These are phyloP conservation scores for Penicillium psychrofluorescens DNA, from an alignment of 495 filamentous ascomycete genomes.

Conservation along the genomic window DNA sequence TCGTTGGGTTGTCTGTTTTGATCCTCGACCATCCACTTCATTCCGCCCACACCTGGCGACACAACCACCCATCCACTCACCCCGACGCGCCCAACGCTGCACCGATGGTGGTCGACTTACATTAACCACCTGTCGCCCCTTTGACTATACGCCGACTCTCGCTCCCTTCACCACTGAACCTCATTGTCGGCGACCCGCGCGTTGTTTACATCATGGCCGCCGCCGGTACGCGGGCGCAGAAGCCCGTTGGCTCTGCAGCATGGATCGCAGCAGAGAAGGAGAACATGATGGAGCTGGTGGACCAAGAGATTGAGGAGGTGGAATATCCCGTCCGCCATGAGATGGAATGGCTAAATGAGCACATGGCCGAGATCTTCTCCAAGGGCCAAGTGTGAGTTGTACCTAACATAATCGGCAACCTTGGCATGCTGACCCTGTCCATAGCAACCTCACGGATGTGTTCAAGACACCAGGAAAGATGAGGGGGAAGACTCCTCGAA, in stretches of 20 bases:
- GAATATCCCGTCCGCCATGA: conserved; percentile 84
- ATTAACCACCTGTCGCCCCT: neutral
- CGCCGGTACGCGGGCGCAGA: conserved; percentile 37
- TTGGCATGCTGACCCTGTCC: conserved; percentile 25
- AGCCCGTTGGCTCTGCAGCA: conserved; percentile 55
- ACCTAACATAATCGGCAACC: neutral
- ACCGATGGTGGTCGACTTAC: conserved; percentile 4
- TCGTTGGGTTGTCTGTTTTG: conserved; percentile 21
- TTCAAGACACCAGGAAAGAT: conserved; percentile 96
- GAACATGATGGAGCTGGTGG: conserved; percentile 52
- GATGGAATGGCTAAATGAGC: conserved; percentile 92
- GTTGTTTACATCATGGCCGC: conserved; percentile 46
- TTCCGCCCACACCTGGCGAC: neutral
- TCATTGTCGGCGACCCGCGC: conserved; percentile 7
- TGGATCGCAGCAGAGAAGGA: conserved; percentile 65
- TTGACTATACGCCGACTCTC: neutral
- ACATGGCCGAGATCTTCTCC: conserved; percentile 90
- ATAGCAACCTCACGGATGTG: conserved; percentile 77
- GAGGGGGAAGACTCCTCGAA: conserved; percentile 88
- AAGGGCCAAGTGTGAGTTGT: conserved; percentile 68
- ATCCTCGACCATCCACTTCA: conserved; percentile 5
- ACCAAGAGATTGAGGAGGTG: conserved; percentile 80
- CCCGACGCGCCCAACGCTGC: neutral
- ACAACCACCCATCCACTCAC: conserved; percentile 7
- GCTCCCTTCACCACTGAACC: neutral